These are phyloP conservation scores for Pichia occidentalis DNA, from an alignment of 805 yeast genomes.

Conservation along the genomic window DNA sequence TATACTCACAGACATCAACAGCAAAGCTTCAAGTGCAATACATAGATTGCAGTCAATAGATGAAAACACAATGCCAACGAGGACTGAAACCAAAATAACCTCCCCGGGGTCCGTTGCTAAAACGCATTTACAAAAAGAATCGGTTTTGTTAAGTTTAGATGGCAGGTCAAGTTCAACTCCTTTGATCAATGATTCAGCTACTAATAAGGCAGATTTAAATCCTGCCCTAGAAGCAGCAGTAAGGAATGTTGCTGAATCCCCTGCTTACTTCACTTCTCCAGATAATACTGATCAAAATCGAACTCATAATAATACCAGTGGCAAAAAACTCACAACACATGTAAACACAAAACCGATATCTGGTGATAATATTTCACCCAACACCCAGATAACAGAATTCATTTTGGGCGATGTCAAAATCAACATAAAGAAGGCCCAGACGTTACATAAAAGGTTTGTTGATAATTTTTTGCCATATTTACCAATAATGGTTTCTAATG, in stretches of 20 bases:
- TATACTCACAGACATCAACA: background rate
- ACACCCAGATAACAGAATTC: slow-evolving; percentile 49
- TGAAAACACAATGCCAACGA: background rate
- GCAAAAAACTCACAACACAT: slow-evolving; percentile 13
- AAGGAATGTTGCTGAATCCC: slow-evolving; percentile 30
- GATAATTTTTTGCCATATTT: slow-evolving; percentile 63
- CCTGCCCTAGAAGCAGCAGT: slow-evolving; percentile 38
- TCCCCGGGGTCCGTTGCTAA: slow-evolving; percentile 28
- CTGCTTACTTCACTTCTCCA: slow-evolving; percentile 20
- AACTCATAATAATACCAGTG: background rate
- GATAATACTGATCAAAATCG: slow-evolving; percentile 1
- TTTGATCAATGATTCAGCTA: slow-evolving; percentile 38
- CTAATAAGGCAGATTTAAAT: slow-evolving; percentile 35
- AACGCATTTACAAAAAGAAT: slow-evolving; percentile 40
- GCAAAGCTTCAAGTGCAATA: background rate
- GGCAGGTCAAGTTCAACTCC: slow-evolving; percentile 29
- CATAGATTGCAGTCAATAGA: background rate
- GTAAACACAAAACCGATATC: slow-evolving; percentile 17
- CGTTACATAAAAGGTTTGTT: slow-evolving; percentile 65
- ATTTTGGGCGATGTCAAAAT: slow-evolving; percentile 70
- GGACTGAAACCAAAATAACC: background rate
- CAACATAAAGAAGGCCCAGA: slow-evolving; percentile 59
- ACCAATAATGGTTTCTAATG: slow-evolving; percentile 67
- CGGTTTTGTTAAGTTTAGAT: slow-evolving; percentile 32
- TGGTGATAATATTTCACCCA: slow-evolving; percentile 18